Conservation (phyloP, 306 rosid species). For the Vigna reflexopilosa region DNA sequence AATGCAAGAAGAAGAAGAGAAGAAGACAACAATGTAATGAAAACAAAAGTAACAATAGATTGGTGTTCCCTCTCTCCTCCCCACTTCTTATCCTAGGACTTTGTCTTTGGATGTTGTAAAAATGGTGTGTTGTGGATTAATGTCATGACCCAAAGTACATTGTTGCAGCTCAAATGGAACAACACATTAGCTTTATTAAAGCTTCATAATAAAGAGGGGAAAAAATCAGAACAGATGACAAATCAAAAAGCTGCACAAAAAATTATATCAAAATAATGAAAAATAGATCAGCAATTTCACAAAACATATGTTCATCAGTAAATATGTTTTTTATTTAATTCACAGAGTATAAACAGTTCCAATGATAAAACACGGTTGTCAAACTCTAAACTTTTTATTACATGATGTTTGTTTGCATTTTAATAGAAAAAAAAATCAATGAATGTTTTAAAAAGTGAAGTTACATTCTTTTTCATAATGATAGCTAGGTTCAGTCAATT, state of each 20-base stretch:
- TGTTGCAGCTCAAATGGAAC: background rate
- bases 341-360: too few species aligned
- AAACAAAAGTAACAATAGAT: background rate
- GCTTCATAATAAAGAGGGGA: background rate
- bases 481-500: background rate
- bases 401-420: background rate
- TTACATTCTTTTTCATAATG: background rate
- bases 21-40: background rate
- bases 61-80: background rate
- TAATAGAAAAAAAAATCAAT: background rate
- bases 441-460: background rate
- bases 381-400: too few species aligned
- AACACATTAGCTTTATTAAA: background rate
- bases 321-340: too few species aligned
- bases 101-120: conserved; percentile 1
- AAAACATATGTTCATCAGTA: too few species aligned
- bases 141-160: background rate
- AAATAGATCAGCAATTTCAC: too few species aligned
- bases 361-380: too few species aligned
- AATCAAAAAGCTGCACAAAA: background rate
- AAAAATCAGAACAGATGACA: background rate
- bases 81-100: conserved; percentile 7
- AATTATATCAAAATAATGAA: background rate
- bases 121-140: background rate
- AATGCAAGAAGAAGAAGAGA: background rate